phyloP scores from a whole-genome alignment of 1,139 yeast genomes.

The Candida smagusa region DNA sequence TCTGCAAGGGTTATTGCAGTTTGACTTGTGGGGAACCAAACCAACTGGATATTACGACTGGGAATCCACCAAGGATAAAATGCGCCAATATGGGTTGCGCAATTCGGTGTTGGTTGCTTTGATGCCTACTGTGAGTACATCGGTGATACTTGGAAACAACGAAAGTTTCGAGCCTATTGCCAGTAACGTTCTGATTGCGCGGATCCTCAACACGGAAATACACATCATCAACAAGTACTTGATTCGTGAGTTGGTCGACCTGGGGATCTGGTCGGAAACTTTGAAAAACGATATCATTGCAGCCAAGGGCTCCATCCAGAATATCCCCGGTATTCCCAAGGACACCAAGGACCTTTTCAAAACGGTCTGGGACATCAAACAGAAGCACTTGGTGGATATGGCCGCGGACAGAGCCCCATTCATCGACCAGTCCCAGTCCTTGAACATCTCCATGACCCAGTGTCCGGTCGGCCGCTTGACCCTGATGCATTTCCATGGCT shows the following conservation, averaged over 20 bases:
- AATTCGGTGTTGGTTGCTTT: constrained; percentile 86
- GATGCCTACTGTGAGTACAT: constrained; percentile 94
- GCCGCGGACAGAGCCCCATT: constrained; percentile 94
- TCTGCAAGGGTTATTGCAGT: constrained; percentile 73
- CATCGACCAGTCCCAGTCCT: constrained; percentile 91
- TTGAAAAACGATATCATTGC: constrained; percentile 80
- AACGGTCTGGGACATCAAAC: constrained; percentile 97
- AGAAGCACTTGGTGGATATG: constrained; percentile 83
- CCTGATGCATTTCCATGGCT: constrained; percentile 96
- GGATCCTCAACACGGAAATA: constrained; percentile 86
- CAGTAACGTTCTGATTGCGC: constrained; percentile 80
- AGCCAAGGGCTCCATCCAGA: constrained; percentile 84
- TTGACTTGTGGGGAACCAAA: constrained; percentile 74
- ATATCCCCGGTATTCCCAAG: constrained; percentile 70
- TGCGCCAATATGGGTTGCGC: constrained; percentile 65
- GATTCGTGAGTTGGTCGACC: constrained; percentile 74
- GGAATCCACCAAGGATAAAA: constrained; percentile 61
- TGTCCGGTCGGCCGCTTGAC: constrained; percentile 94
- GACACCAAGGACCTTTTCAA: constrained; percentile 77
- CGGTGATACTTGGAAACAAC: constrained; percentile 83
- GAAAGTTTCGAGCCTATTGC: constrained; percentile 94
- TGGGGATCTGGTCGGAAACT: constrained; percentile 77
- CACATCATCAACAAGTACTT: constrained; percentile 84
- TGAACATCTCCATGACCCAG: constrained; percentile 79
- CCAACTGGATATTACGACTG: constrained; percentile 75